Evolutionary conservation across 1,284 basidiomycete genomes (phyloP).

Genomic region (Malassezia cuniculi): DNA sequence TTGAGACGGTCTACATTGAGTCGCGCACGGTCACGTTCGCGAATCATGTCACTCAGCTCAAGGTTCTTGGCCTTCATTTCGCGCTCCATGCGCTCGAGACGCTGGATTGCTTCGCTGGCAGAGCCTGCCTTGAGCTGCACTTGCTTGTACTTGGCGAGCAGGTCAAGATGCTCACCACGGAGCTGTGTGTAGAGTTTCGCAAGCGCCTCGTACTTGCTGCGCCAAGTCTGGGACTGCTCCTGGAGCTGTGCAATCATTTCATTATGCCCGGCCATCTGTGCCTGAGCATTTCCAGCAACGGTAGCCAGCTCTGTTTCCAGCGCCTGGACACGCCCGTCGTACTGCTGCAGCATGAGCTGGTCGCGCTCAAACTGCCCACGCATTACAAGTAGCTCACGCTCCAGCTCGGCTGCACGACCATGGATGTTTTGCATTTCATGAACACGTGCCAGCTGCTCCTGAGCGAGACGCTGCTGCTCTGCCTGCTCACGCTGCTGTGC

Average conservation of each 20-base stretch:
- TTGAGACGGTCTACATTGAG: constrained; percentile 95
- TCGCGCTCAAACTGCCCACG: constrained; percentile 95
- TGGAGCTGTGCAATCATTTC: constrained; percentile 90
- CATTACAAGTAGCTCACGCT: constrained; percentile 81
- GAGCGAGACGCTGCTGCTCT: constrained; percentile 72
- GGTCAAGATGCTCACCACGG: constrained; percentile 89
- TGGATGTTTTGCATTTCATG: constrained; percentile 57
- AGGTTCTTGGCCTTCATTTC: constrained; percentile 97
- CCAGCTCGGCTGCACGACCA: constrained; percentile 59
- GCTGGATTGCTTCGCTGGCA: constrained; percentile 95
- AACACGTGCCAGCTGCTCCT: constrained; percentile 66
- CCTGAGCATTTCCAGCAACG: constrained; percentile 65
- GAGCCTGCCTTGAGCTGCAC: constrained; percentile 96
- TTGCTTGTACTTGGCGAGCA: constrained; percentile 92
- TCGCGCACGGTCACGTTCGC: constrained; percentile 86
- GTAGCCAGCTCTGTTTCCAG: constrained; percentile 79
- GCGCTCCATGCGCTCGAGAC: constrained; percentile 97
- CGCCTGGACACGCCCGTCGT: constrained; percentile 90
- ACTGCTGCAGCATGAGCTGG: constrained; percentile 94
- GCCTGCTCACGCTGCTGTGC: constrained; percentile 74
- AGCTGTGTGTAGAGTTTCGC: constrained; percentile 98
- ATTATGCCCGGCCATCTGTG: constrained; percentile 84
- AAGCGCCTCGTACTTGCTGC: constrained; percentile 95
- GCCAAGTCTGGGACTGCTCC: constrained; percentile 91
- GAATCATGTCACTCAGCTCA: constrained; percentile 96